Conservation (phyloP, 805 yeast species). For the Saccharomycopsis babjevae region DNA sequence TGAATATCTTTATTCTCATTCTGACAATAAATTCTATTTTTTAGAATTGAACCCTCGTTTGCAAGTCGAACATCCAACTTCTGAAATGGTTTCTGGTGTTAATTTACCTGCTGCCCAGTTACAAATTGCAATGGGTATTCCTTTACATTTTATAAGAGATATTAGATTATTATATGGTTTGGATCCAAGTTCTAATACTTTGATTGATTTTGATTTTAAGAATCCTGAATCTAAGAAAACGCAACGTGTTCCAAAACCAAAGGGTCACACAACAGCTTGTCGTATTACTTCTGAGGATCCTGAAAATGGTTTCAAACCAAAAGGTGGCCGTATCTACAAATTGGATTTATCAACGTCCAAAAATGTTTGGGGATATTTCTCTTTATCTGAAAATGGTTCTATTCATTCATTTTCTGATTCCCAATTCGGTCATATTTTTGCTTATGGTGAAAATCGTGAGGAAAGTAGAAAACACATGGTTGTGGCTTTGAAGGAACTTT, state of each 20-base stretch:
- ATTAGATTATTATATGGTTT: constrained; percentile 90
- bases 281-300: constrained; percentile 99
- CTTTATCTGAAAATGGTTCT: constrained; percentile 92
- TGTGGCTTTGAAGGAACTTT: constrained; percentile 91
- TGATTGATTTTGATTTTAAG: constrained; percentile 83
- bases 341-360: constrained; percentile 94
- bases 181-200: constrained; percentile 86
- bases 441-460: constrained; percentile 97
- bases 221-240: constrained; percentile 58
- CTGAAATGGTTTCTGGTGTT: constrained; percentile 98
- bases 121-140: constrained; percentile 99
- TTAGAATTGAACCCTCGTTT: constrained; percentile 95
- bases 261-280: constrained; percentile 98
- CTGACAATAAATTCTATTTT: constrained; percentile 91
- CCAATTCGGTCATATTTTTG: constrained; percentile 97
- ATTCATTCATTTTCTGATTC: constrained; percentile 97
- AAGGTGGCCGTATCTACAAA: constrained; percentile 94
- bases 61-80: constrained; percentile 99
- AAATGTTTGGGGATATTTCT: constrained; percentile 99
- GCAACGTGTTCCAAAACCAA: constrained; percentile 90
- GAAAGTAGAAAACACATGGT: constrained; percentile 98
- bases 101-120: constrained; percentile 97
- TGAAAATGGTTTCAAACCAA: constrained; percentile 97
- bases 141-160: constrained; percentile 89
- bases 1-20: constrained; percentile 89